Base-by-base conservation (phyloP, 257 asterid species). In the Solanum ossicruentum region DNA sequence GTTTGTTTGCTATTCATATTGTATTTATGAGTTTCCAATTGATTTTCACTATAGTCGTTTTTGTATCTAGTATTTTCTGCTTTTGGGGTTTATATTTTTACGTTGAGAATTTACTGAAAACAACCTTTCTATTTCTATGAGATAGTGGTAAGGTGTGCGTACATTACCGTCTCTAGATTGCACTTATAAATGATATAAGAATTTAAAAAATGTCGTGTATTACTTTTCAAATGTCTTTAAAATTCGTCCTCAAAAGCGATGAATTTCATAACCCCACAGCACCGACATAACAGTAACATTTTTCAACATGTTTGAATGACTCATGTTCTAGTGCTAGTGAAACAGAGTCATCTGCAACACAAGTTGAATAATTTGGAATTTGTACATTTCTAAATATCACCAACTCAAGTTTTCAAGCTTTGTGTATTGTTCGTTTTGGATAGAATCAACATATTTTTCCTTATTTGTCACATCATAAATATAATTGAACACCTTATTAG, bases 161-260 rank as follows among this genome's bases (percentile, higher is more conserved):
- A 32, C 36, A 32, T 32, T 3, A 32, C 3, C 36, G 36, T 32
- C 36, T 32, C 36, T 36, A 36, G 41, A 3, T 36, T 36, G 41
- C 5, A 36, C 41, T 3, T 36, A 1, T 36, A 57, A 57, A 8
- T 57, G 3, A n/a, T 1, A 58, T 0, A 13, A n/a, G 13, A 58
- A n/a, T n/a, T 4, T 28, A n/a, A 58, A 1, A 58, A 32, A 2
- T 32, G 3, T 3, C 36, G 36, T 10, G 7, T n/a, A 5, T 1
- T n/a, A 58, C 7, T 58, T 58, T 13, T 58, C 15, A n/a, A 58
- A 58, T 13, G 10, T n/a, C 3, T n/a, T 9, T 20, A n/a, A 20
- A 0, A 12, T 58, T 58, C 2, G 2, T 13, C 7, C 2, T 10
- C 21, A n/a, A n/a, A 0, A 10, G 6, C 3, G 0, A n/a, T n/a